A percentile compares a stretch with the other conserved stretches of the same genome.
These are phyloP conservation scores for Danielozyma ontarioensis DNA, from an alignment of 805 yeast genomes.

Conservation along the genomic window DNA sequence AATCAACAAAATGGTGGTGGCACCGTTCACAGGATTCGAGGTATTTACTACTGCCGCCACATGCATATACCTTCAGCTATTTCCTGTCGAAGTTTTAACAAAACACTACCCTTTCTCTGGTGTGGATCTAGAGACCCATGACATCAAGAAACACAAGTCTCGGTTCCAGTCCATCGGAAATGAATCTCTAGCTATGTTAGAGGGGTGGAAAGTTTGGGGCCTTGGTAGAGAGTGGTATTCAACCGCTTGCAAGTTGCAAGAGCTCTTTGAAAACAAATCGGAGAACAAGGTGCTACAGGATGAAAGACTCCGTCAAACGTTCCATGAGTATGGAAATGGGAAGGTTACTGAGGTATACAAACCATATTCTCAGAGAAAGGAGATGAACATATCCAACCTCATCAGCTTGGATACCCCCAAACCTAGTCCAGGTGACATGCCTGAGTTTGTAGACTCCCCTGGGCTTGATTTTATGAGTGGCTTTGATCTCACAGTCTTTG, in stretches of 20 bases:
- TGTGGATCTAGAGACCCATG: not conserved
- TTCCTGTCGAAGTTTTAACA: conserved; percentile 17
- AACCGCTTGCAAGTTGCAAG: conserved; percentile 18
- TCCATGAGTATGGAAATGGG: conserved; percentile 28
- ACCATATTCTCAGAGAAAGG: not conserved
- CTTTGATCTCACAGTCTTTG: too few relatives aligned
- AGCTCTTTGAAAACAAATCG: conserved; percentile 12
- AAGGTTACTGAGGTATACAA: conserved; percentile 14
- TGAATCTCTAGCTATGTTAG: conserved; percentile 16
- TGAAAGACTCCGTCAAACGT: conserved; percentile 16
- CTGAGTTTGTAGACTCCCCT: too few relatives aligned
- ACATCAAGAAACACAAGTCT: conserved; percentile 5
- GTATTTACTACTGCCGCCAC: conserved; percentile 32
- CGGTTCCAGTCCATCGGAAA: conserved; percentile 16
- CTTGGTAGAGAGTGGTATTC: conserved; percentile 25
- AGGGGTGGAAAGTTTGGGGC: conserved; percentile 27
- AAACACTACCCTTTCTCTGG: conserved; percentile 5
- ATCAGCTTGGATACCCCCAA: too few relatives aligned
- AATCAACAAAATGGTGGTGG: conserved; percentile 23
- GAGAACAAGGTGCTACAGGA: conserved; percentile 10
- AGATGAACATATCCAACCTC: not conserved
- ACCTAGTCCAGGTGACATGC: too few relatives aligned
- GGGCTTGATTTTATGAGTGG: not conserved
- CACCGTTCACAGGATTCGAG: conserved; percentile 35
- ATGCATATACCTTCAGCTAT: conserved; percentile 22